A percentile compares a stretch with the other conserved stretches of the same genome.
These are phyloP conservation scores for Botrytis galanthina DNA, from an alignment of 2,329 filamentous ascomycete species.

Conservation along the genomic window DNA sequence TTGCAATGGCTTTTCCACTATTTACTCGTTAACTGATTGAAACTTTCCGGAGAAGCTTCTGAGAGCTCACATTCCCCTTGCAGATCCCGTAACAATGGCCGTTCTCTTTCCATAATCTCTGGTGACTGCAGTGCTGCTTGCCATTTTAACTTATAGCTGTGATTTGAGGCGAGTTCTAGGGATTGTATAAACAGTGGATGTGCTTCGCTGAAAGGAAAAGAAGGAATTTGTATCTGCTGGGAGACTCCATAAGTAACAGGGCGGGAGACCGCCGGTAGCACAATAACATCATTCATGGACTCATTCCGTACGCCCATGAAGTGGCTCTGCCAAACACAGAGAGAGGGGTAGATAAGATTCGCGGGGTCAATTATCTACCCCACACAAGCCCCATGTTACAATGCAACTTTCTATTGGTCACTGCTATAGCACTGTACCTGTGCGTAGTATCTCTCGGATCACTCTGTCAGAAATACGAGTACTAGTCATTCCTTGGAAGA, in stretches of 20 bases:
- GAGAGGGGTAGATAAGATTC: slow-evolving; percentile 4
- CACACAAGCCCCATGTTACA: not conserved
- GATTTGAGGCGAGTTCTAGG: not conserved
- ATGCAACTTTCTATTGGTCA: not conserved
- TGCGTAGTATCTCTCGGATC: not conserved
- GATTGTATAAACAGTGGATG: not conserved
- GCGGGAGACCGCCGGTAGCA: not conserved
- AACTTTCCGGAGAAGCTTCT: not conserved
- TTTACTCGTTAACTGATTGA: not conserved
- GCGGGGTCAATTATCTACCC: not conserved
- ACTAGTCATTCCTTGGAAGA: not conserved
- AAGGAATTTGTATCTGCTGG: not conserved
- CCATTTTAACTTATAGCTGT: slow-evolving; percentile 3
- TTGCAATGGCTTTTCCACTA: slow-evolving; percentile 60
- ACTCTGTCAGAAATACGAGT: not conserved
- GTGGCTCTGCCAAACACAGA: not conserved
- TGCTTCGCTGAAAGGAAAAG: not conserved
- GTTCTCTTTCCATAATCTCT: slow-evolving; percentile 37
- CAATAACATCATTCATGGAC: no score
- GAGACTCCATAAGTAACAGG: not conserved
- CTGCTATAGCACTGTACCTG: not conserved
- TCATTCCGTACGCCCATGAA: not conserved
- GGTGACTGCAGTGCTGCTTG: slow-evolving; percentile 31
- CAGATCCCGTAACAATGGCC: slow-evolving; percentile 43
- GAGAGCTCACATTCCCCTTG: slow-evolving; percentile 41